Evolutionary conservation across 352 stramenopile species (phyloP), one percentile per base, ranked within the genome.

Genomic region (Thalassiosira exigua): DNA sequence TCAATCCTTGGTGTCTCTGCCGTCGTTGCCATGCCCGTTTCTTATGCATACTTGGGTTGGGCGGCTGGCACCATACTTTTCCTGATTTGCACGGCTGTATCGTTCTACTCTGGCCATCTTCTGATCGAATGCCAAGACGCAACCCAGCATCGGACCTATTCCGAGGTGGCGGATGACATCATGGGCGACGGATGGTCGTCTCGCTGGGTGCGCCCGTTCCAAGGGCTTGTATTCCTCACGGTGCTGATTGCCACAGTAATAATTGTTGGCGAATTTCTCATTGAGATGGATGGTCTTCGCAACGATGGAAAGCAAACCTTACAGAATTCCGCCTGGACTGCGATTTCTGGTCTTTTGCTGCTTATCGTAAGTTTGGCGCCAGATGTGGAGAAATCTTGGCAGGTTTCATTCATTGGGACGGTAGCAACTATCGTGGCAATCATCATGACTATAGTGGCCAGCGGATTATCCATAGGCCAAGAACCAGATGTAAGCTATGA

Each of bases 301-400:
- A 48, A 48, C n/a, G 11, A 48, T 11, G 39, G 39, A 11, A 48
- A n/a, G 11, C 39, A 11, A n/a, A 17, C 39, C 39, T n/a, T 48
- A 11, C n/a, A 11, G 11, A 11, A 17, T 11, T 17, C 11, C 39
- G 39, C 39, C 11, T 48, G 39, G 39, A 48, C n/a, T n/a, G 39
- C 39, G 7, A 19, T 65, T 12, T 12, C 56, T 17, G 56, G 56
- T 17, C 24, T 19, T 9, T 17, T 58, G 19, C 24, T 65, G 19
- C 33, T 65, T 7, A 9, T 65, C 33, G 14, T 65, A 9, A 58
- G 56, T 27, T 44, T 56, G 17, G 56, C 56, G 7, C 56, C 56
- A 17, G 46, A 65, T 56, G 24, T 65, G 56, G 56, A 65, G n/a
- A 58, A 51, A n/a, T 65, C 56, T 7, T 65, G 56, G 56, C 14